A percentile compares a stretch with the other conserved stretches of the same genome.
These are phyloP conservation scores for Cocos nucifera DNA, from an alignment of 176 grass and related monocot genomes.

Conservation along the genomic window DNA sequence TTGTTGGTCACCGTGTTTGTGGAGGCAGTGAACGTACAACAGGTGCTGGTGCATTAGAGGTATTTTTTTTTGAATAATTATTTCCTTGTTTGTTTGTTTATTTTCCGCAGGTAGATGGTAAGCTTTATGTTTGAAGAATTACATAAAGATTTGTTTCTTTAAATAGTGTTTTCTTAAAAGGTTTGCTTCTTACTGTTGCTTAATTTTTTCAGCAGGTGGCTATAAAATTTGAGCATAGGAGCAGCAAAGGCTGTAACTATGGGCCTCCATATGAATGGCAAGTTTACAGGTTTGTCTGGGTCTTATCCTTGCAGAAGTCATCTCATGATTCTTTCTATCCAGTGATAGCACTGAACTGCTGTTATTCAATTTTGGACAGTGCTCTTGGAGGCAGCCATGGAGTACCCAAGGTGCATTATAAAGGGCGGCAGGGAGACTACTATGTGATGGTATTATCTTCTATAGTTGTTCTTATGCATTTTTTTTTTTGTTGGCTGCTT, in stretches of 20 bases:
- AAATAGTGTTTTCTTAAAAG: not conserved
- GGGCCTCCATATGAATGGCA: constrained; percentile 87
- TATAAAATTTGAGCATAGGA: constrained; percentile 86
- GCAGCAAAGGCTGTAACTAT: constrained; percentile 76
- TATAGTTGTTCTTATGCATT: not conserved
- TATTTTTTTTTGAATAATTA: constrained; percentile 4
- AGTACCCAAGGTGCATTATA: constrained; percentile 87
- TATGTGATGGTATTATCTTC: constrained; percentile 69
- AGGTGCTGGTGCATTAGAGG: constrained; percentile 56
- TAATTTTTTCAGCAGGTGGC: constrained; percentile 40
- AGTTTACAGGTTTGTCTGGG: constrained; percentile 55
- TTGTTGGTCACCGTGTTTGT: constrained; percentile 56
- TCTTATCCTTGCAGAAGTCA: not conserved
- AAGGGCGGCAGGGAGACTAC: constrained; percentile 85
- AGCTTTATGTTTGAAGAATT: too few relatives aligned
- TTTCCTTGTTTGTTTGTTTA: not conserved
- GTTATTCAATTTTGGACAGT: constrained; percentile 23
- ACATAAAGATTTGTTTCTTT: not conserved
- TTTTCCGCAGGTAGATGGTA: too few relatives aligned
- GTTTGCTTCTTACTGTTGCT: constrained; percentile 2
- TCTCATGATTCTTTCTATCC: not conserved
- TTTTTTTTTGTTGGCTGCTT: not conserved
- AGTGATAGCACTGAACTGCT: constrained; percentile 1
- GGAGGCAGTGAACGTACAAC: constrained; percentile 36
- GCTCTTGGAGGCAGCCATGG: constrained; percentile 70